phyloP scores from a whole-genome alignment of 306 rosid genomes.

The Abrus precatorius region DNA sequence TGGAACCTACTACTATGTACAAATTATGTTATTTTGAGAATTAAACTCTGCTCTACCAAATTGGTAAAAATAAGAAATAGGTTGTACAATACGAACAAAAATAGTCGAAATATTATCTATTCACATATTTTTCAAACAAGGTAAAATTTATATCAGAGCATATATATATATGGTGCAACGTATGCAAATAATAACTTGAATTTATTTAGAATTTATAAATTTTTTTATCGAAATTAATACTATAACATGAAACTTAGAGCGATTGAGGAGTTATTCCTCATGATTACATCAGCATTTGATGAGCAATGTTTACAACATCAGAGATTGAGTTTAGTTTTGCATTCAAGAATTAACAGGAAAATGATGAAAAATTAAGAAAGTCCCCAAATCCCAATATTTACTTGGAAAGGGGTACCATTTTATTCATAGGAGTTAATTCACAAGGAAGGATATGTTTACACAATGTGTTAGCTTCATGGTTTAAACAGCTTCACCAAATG shows the following conservation, averaged over 20 bases:
- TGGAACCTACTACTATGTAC: too few relatives aligned
- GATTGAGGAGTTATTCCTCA: conserved; percentile 8
- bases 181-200: neutral
- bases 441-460: conserved; percentile 35
- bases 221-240: neutral
- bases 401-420: conserved; percentile 2
- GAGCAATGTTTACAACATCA: conserved; percentile 32
- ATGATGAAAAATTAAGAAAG: neutral
- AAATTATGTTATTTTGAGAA: too few relatives aligned
- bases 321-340: conserved; percentile 23
- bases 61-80: too few relatives aligned
- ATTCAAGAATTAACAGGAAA: neutral
- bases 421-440: conserved; percentile 46
- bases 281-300: conserved; percentile 12
- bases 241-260: conserved; percentile 28
- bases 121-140: too few relatives aligned
- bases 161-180: too few relatives aligned
- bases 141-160: too few relatives aligned
- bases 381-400: conserved; percentile 25
- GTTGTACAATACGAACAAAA: too few relatives aligned
- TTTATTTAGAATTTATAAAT: neutral
- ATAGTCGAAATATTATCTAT: too few relatives aligned
- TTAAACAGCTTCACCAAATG: conserved; percentile 68
- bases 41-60: too few relatives aligned
- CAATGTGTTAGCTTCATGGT: conserved; percentile 50